Evolutionary conservation across 257 asterid genomes (phyloP).

Genomic region (Nicotiana tabacum): DNA sequence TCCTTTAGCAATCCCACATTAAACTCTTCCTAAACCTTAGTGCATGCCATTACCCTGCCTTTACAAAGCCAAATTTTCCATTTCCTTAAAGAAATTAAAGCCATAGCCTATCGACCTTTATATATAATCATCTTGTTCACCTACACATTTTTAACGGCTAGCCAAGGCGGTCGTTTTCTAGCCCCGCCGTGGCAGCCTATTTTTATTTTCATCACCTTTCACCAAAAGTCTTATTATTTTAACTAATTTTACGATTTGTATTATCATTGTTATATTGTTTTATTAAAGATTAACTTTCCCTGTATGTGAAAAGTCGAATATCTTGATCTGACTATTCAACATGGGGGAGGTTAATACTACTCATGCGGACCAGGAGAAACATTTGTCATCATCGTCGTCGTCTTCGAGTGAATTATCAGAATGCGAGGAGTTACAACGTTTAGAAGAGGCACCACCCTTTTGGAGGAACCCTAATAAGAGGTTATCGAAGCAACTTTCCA

Average conservation of each 20-base stretch:
- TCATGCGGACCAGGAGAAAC: not conserved
- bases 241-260: not conserved
- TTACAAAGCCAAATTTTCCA: slow-evolving; percentile 15
- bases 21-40: slow-evolving; percentile 25
- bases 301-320: not conserved
- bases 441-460: slow-evolving; percentile 73
- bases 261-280: not conserved
- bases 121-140: not conserved
- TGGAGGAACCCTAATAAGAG: slow-evolving; percentile 43
- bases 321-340: not conserved
- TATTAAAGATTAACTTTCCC: not conserved
- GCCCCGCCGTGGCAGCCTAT: slow-evolving; percentile 46
- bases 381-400: slow-evolving; percentile 14
- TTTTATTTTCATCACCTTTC: not conserved
- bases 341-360: not conserved
- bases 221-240: not conserved
- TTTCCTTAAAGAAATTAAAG: not conserved
- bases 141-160: slow-evolving; percentile 21
- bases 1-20: slow-evolving; percentile 22
- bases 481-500: slow-evolving; percentile 65
- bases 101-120: not conserved
- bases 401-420: slow-evolving; percentile 34
- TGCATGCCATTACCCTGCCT: slow-evolving; percentile 8
- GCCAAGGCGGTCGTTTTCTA: slow-evolving; percentile 48
- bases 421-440: slow-evolving; percentile 54